Evolutionary conservation across 2,329 filamentous ascomycete genomes (phyloP).

Genomic region (Ceratocystis ficicola): DNA sequence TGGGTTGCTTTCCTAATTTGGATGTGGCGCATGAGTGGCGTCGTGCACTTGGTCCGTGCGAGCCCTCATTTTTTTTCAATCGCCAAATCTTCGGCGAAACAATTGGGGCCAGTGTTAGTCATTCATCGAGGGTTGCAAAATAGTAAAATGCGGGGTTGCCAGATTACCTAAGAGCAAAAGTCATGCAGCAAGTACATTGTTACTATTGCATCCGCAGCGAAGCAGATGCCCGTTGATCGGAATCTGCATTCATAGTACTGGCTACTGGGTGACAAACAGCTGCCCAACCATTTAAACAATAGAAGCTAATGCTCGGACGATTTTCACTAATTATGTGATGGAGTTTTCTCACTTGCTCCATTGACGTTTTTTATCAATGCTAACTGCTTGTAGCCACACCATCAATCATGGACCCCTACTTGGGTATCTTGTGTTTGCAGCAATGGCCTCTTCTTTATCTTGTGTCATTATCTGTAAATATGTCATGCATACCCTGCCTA

Average conservation of each 20-base stretch:
- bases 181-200: background rate
- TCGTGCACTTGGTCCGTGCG: conserved; percentile 20
- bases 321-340: background rate
- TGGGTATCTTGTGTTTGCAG: background rate
- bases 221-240: too few relatives aligned
- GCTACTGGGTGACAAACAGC: background rate
- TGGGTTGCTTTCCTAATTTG: conserved; percentile 30
- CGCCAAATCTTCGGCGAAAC: conserved; percentile 12
- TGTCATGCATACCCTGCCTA: background rate
- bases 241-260: background rate
- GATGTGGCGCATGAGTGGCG: conserved; percentile 25
- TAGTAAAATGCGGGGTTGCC: conserved; percentile 1
- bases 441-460: background rate
- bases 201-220: background rate
- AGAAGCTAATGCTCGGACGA: background rate
- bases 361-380: background rate
- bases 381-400: background rate
- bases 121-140: conserved; percentile 7
- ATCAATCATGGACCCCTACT: background rate
- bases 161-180: background rate
- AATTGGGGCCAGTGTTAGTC: background rate
- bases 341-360: background rate
- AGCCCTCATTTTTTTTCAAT: conserved; percentile 21
- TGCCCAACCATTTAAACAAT: background rate
- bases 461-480: background rate